These are phyloP conservation scores for Haplographium delicatum DNA, from an alignment of 495 filamentous ascomycete species.

Conservation along the genomic window DNA sequence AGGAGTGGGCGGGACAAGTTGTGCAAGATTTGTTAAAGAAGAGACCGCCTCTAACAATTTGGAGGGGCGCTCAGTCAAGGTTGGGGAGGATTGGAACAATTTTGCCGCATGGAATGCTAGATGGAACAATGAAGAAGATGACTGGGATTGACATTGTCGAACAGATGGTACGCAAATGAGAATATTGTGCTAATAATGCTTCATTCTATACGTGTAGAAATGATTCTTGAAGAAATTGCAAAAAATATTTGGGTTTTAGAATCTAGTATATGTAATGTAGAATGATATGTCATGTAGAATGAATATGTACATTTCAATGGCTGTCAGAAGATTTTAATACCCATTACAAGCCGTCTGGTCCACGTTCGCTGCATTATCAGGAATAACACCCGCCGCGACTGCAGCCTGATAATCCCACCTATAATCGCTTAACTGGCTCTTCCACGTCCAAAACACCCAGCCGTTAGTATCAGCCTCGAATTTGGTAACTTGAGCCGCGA, in stretches of 20 bases:
- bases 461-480: constrained; percentile 51
- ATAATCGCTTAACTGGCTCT: constrained; percentile 49
- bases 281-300: too few species aligned
- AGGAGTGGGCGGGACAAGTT: constrained; percentile 26
- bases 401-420: constrained; percentile 54
- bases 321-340: too few species aligned
- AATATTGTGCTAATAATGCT: too few species aligned
- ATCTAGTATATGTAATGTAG: too few species aligned
- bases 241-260: too few species aligned
- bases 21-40: constrained; percentile 26
- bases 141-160: constrained; percentile 28
- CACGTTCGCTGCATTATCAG: constrained; percentile 21
- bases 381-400: constrained; percentile 45
- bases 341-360: constrained; percentile 27
- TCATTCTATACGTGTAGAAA: too few species aligned
- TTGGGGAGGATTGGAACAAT: constrained; percentile 19
- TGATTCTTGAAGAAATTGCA: too few species aligned
- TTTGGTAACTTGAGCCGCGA: constrained; percentile 51
- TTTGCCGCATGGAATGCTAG: constrained; percentile 27
- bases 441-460: constrained; percentile 65
- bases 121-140: constrained; percentile 28
- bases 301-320: too few species aligned
- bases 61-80: constrained; percentile 29
- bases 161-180: constrained; percentile 5
- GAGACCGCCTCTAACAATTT: constrained; percentile 26